Evolutionary conservation across 257 asterid species (phyloP), one percentile per base, ranked within the genome.

Genomic region (Paraleonurus japonicus): DNA sequence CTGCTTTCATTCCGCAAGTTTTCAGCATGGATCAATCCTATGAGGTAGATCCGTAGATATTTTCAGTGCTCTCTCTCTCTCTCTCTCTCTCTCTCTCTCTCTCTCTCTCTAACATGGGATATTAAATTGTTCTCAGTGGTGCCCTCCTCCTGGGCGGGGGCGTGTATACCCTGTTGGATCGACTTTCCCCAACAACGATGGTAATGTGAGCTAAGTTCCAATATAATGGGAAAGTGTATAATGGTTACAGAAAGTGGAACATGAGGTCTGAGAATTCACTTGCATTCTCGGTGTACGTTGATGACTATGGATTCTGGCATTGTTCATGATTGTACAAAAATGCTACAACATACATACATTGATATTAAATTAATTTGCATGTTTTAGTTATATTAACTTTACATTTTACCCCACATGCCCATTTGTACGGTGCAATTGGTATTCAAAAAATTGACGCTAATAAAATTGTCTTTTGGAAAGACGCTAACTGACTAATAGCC

Each of bases 11-110:
- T 93, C 70, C 97, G 96, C 89, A 93, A 89, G 82, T 89, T 87
- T 74, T 93, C 98, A 15, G 95, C 98, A 60, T 93, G 98, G 98
- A 89, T 93, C 63, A 93, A 93, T 69, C 97, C 97, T 54, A 78
- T 83, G 87, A 93, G 97, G 77, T 73, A 65, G 23, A 17, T 11
- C 33, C 33, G 77, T 73, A 65, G 43, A 8, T 8, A 7, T 13
- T 71, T 51, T 30, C 28, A 12, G 22, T 7, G n/a, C 17, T 3
- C 10, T 24, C 51, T 43, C 51, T 16, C 3, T 17, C 24, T 4
- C 37, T 15, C 12, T 23, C 7, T 33, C 17, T 51, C 4, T 7
- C 9, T 3, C 4, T n/a, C 17, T 12, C 17, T 16, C 2, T 45
- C 24, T 7, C 37, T 22, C 12, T 35, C 7, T 51, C 17, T 63